phyloP scores from a whole-genome alignment of 371 early-diverging fungal genomes.

The Mucor ambiguus region DNA sequence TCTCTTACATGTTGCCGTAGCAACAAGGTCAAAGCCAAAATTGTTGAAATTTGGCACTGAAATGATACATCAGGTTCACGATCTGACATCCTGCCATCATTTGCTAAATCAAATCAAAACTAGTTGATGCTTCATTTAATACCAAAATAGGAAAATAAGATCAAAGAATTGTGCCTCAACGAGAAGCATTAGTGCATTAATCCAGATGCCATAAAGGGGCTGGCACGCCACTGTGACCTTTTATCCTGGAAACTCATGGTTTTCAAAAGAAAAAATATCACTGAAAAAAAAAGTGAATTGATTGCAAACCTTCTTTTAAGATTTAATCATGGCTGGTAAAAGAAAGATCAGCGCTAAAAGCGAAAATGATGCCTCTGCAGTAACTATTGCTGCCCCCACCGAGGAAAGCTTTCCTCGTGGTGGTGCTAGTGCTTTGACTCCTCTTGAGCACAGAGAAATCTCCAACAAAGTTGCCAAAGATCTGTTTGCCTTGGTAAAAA shows the following conservation, averaged over 20 bases:
- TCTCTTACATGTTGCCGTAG: too few relatives aligned
- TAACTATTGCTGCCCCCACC: constrained; percentile 21
- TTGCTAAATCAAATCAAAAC: background rate
- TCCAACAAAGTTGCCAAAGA: constrained; percentile 72
- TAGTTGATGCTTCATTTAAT: background rate
- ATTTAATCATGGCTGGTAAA: constrained; percentile 18
- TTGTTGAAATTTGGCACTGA: background rate
- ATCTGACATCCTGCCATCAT: background rate
- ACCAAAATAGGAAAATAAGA: background rate
- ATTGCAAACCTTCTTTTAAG: constrained; percentile 2
- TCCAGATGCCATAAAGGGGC: background rate
- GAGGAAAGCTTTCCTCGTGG: constrained; percentile 80
- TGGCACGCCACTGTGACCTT: constrained; percentile 12
- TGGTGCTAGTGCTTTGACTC: constrained; percentile 78
- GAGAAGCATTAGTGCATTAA: background rate
- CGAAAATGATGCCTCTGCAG: constrained; percentile 27
- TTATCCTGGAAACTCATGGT: constrained; percentile 1
- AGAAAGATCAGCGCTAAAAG: constrained; percentile 17
- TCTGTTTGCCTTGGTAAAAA: constrained; percentile 48
- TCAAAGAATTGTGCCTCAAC: background rate
- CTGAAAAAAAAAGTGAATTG: background rate
- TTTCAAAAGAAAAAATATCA: background rate
- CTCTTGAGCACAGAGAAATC: constrained; percentile 83
- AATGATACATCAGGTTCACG: background rate
- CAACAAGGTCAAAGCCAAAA: background rate